Evolutionary conservation across 139 green algal species (phyloP).

Genomic region (Tetradesmus obliquus): DNA sequence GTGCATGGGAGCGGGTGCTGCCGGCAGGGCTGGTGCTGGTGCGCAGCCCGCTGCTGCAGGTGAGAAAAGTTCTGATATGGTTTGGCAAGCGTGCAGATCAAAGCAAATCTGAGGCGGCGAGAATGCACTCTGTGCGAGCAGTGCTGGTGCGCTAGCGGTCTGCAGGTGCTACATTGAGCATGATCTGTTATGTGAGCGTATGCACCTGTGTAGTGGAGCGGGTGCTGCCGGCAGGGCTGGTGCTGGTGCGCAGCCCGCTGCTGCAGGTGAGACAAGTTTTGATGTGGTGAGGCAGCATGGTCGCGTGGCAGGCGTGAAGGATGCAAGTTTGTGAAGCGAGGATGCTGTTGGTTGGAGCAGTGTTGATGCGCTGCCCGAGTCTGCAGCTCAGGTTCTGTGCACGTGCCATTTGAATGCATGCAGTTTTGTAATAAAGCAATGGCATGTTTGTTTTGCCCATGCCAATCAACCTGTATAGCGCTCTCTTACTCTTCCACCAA

Average conservation of each 20-base stretch:
- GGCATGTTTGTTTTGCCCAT: too few species aligned
- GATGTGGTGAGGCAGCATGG: constrained; percentile 22
- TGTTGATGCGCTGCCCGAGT: constrained; percentile 80
- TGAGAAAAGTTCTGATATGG: neutral
- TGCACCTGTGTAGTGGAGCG: constrained; percentile 13
- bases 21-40: constrained; percentile 78
- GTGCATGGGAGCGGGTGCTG: constrained; percentile 3
- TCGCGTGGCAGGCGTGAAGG: constrained; percentile 71
- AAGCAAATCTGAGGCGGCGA: too few species aligned
- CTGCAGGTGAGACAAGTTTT: constrained; percentile 75
- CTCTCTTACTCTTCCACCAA: too few species aligned
- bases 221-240: constrained; percentile 69
- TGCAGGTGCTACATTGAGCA: too few species aligned
- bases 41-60: constrained; percentile 68
- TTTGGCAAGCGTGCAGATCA: too few species aligned
- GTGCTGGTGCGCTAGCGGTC: too few species aligned
- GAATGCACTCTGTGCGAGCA: too few species aligned
- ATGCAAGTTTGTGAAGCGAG: neutral
- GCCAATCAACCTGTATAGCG: too few species aligned
- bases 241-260: constrained; percentile 82
- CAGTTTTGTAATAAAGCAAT: too few species aligned
- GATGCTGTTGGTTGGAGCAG: constrained; percentile 63
- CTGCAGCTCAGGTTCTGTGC: constrained; percentile 67
- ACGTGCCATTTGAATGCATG: too few species aligned
- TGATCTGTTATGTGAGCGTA: too few species aligned